These are phyloP conservation scores for Lactarius sanguifluus DNA, from an alignment of 768 basidiomycete species.

Conservation along the genomic window DNA sequence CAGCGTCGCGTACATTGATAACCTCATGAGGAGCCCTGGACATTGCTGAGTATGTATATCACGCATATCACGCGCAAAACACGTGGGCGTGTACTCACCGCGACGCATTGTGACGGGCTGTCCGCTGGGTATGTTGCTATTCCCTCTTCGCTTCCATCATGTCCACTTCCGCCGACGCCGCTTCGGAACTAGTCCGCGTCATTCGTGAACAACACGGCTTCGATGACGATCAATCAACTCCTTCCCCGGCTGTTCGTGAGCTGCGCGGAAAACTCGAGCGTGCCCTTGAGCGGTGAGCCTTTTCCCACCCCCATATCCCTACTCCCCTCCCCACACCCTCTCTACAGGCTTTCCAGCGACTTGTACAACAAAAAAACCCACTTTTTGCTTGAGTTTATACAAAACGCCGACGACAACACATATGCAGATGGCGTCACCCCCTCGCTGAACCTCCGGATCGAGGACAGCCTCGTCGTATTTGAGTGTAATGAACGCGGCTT, in stretches of 20 bases:
- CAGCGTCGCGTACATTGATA: too few relatives aligned
- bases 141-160: slow-evolving; percentile 6
- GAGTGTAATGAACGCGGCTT: slow-evolving; percentile 35
- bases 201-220: slow-evolving; percentile 25
- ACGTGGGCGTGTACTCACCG: neutral
- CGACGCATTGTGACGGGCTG: neutral
- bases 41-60: too few relatives aligned
- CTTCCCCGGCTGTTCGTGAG: slow-evolving; percentile 3
- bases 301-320: neutral
- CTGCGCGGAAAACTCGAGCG: slow-evolving; percentile 27
- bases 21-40: too few relatives aligned
- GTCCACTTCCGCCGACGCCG: neutral
- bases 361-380: slow-evolving; percentile 35
- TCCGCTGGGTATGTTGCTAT: neutral
- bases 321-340: neutral
- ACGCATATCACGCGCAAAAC: too few relatives aligned
- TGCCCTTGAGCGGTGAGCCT: slow-evolving; percentile 26
- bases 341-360: slow-evolving; percentile 30
- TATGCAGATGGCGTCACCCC: slow-evolving; percentile 25
- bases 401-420: slow-evolving; percentile 36
- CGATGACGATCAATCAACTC: slow-evolving; percentile 2
- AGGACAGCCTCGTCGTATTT: slow-evolving; percentile 21
- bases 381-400: slow-evolving; percentile 35
- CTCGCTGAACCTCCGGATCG: slow-evolving; percentile 24
- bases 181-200: slow-evolving; percentile 5